Conservation (phyloP, 805 yeast species). For the Wickerhamiella cacticola region DNA sequence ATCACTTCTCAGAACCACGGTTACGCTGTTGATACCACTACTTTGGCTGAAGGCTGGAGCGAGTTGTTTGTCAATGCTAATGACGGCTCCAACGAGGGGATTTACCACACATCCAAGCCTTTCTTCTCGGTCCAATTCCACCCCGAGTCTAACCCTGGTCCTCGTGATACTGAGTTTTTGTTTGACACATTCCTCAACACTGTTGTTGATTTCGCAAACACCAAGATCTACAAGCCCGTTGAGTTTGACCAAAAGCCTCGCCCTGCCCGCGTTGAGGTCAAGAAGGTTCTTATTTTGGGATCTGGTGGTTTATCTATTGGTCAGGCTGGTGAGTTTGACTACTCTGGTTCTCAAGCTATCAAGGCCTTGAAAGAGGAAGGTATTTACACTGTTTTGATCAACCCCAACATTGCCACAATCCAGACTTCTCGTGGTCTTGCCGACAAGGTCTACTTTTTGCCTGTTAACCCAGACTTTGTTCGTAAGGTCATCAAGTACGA, state of each 20-base stretch:
- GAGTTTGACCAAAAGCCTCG: constrained; percentile 48
- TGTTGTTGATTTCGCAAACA: constrained; percentile 44
- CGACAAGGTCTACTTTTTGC: constrained; percentile 93
- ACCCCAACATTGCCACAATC: constrained; percentile 96
- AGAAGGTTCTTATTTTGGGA: constrained; percentile 88
- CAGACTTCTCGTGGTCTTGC: constrained; percentile 97
- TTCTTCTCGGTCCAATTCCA: constrained; percentile 97
- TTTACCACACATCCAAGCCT: constrained; percentile 77
- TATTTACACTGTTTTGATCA: constrained; percentile 86
- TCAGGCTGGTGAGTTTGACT: constrained; percentile 98
- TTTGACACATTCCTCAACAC: constrained; percentile 85
- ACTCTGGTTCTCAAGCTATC: constrained; percentile 97
- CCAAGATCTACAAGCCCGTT: constrained; percentile 49
- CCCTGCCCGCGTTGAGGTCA: constrained; percentile 45
- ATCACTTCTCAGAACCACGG: constrained; percentile 99
- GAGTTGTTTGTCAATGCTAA: constrained; percentile 91
- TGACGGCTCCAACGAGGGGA: constrained; percentile 98
- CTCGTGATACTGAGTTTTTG: constrained; percentile 94
- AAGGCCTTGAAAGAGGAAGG: constrained; percentile 98
- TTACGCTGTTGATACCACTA: constrained; percentile 78
- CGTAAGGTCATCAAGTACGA: constrained; percentile 90
- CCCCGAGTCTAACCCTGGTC: constrained; percentile 99
- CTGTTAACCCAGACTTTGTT: constrained; percentile 95
- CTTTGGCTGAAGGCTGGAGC: constrained; percentile 74
- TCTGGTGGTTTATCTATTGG: constrained; percentile 98